Evolutionary conservation across 2,329 filamentous ascomycete species (phyloP).

Genomic region (Plenodomus lindquistii): DNA sequence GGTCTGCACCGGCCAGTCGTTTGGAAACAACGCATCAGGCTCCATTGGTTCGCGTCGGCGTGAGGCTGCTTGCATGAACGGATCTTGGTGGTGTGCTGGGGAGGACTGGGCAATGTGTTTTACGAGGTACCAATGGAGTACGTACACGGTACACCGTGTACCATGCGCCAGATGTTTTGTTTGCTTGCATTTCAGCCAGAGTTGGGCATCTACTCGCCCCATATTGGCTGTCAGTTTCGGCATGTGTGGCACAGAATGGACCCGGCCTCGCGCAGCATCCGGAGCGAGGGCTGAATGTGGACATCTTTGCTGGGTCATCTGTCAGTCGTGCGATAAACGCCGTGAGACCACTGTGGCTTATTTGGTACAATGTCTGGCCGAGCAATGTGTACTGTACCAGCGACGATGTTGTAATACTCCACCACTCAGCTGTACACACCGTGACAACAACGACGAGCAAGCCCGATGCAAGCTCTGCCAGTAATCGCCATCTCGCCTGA

Average conservation of each 20-base stretch:
- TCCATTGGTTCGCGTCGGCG: not conserved
- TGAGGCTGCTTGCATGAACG: not conserved
- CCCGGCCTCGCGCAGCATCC: slow-evolving; percentile 7
- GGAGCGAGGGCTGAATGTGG: slow-evolving; percentile 5
- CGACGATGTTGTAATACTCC: not conserved
- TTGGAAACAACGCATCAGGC: slow-evolving; percentile 4
- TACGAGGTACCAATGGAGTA: not conserved
- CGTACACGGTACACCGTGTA: not conserved
- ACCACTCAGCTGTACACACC: not conserved
- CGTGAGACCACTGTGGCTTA: slow-evolving; percentile 4
- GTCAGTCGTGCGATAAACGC: not conserved
- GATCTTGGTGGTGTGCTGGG: too few relatives aligned
- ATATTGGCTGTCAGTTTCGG: slow-evolving; percentile 11
- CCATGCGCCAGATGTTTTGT: not conserved
- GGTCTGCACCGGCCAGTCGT: slow-evolving; percentile 2
- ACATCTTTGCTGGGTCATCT: slow-evolving; percentile 7
- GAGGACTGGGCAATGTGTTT: not conserved
- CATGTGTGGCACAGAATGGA: slow-evolving; percentile 8
- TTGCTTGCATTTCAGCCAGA: not conserved
- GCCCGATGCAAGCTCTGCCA: not conserved
- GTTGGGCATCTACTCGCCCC: not conserved
- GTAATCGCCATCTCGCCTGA: not conserved
- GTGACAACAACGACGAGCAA: not conserved
- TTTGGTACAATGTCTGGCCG: slow-evolving; percentile 3
- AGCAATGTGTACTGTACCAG: not conserved